A percentile compares a stretch with the other conserved stretches of the same genome.
phyloP scores from a whole-genome alignment of 2,329 filamentous ascomycete genomes.

The Penicillium verrucosum region DNA sequence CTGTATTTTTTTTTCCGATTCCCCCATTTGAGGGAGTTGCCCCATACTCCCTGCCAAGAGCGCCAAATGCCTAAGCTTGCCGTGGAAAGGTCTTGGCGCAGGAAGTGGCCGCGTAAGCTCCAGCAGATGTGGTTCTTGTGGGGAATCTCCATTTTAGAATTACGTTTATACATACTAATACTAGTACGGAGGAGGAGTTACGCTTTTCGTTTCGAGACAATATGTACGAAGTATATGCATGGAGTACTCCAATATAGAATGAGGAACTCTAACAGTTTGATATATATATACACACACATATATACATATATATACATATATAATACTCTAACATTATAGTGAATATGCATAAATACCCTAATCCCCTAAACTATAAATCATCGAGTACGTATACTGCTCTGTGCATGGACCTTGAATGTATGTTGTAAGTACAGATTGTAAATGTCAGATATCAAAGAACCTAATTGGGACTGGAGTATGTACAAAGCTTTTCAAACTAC shows the following conservation, averaged over 20 bases:
- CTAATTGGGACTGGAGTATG: slow-evolving; percentile 1
- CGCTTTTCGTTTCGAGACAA: not conserved
- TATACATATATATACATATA: too few species aligned
- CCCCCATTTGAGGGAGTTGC: not conserved
- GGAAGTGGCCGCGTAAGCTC: slow-evolving; percentile 26
- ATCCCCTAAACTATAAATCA: not conserved
- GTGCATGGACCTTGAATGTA: not conserved
- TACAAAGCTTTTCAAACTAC: slow-evolving; percentile 10
- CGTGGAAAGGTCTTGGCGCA: slow-evolving; percentile 21
- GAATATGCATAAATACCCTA: not conserved
- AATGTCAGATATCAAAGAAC: not conserved
- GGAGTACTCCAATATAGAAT: not conserved
- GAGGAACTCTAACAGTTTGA: too few species aligned
- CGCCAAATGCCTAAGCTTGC: slow-evolving; percentile 28
- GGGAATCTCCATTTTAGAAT: slow-evolving; percentile 9
- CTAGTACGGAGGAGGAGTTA: not conserved
- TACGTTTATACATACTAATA: not conserved
- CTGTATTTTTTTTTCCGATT: not conserved
- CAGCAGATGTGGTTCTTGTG: slow-evolving; percentile 13
- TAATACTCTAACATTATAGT: not conserved
- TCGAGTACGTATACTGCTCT: not conserved
- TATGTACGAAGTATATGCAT: not conserved
- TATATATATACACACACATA: not conserved
- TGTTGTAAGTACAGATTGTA: not conserved
- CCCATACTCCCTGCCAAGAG: slow-evolving; percentile 14